Evolutionary conservation across 192 early-diverging fungal genomes (phyloP).

Genomic region (Thoreauomyces humboldtii): DNA sequence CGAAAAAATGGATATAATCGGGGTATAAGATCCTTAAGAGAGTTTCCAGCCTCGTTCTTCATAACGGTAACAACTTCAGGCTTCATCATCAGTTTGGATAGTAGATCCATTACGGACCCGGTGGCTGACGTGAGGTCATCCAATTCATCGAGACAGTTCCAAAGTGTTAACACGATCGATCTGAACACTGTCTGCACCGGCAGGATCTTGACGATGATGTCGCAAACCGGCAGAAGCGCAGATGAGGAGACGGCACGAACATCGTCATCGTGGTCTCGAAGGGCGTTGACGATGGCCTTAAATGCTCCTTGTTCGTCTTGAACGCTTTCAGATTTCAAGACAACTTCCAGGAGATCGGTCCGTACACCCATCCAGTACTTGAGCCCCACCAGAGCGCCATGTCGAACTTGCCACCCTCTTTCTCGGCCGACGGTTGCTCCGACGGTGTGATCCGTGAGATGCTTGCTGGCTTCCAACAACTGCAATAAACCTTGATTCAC

Average conservation of each 20-base stretch:
- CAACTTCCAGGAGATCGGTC: slow-evolving; percentile 73
- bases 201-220: slow-evolving; percentile 68
- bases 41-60: slow-evolving; percentile 33
- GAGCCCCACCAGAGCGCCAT: slow-evolving; percentile 87
- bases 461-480: slow-evolving; percentile 40
- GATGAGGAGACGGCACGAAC: slow-evolving; percentile 90
- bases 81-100: slow-evolving; percentile 74
- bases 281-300: slow-evolving; percentile 73
- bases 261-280: slow-evolving; percentile 90
- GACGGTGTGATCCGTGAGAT: not conserved
- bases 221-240: slow-evolving; percentile 83
- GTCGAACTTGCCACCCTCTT: slow-evolving; percentile 86
- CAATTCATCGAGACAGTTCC: slow-evolving; percentile 84
- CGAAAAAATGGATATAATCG: slow-evolving; percentile 93
- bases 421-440: slow-evolving; percentile 23
- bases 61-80: slow-evolving; percentile 38
- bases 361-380: slow-evolving; percentile 94
- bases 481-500: slow-evolving; percentile 60
- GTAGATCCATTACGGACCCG: slow-evolving; percentile 86
- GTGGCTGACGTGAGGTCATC: slow-evolving; percentile 95
- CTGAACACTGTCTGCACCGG: slow-evolving; percentile 65
- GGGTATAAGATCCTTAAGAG: slow-evolving; percentile 72
- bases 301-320: slow-evolving; percentile 59
- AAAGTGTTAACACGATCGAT: slow-evolving; percentile 71
- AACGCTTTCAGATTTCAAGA: slow-evolving; percentile 48